Evolutionary conservation across 2,329 filamentous ascomycete genomes (phyloP).

Genomic region (Calonectria naviculata): DNA sequence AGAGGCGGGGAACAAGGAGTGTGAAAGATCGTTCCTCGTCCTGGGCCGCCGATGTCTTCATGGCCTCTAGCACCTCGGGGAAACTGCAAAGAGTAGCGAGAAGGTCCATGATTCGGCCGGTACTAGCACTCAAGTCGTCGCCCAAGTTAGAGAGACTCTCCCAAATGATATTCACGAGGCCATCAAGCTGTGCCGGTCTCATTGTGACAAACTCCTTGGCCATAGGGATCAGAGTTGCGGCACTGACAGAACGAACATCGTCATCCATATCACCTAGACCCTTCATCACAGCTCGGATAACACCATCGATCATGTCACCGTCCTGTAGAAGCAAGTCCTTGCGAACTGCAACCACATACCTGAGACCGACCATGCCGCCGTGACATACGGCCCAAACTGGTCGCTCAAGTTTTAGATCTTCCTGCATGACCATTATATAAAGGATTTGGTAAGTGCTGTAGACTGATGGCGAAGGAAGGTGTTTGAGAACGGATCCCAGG

Average conservation of each 20-base stretch:
- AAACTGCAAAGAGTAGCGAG: constrained; percentile 96
- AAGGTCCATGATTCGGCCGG: constrained; percentile 98
- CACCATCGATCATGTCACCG: constrained; percentile 88
- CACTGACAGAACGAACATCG: constrained; percentile 95
- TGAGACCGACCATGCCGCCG: constrained; percentile 95
- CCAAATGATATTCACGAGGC: constrained; percentile 95
- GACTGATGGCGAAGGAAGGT: constrained; percentile 83
- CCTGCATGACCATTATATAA: constrained; percentile 91
- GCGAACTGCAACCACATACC: constrained; percentile 94
- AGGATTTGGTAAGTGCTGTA: constrained; percentile 86
- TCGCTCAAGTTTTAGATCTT: constrained; percentile 77
- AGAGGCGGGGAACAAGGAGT: constrained; percentile 90
- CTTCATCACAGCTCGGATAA: constrained; percentile 93
- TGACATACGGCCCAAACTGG: constrained; percentile 96
- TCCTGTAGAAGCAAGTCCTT: constrained; percentile 92
- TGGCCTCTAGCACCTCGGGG: constrained; percentile 89
- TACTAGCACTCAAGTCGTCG: constrained; percentile 96
- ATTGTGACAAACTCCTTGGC: constrained; percentile 93
- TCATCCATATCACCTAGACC: constrained; percentile 92
- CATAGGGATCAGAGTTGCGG: constrained; percentile 96
- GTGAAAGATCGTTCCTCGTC: constrained; percentile 92
- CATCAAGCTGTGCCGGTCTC: constrained; percentile 80
- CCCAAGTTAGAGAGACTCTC: constrained; percentile 96
- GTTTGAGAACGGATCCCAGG: constrained; percentile 87
- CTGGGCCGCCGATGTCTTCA: constrained; percentile 88